Evolutionary conservation across 371 early-diverging fungal species (phyloP).

Genomic region (Choanephora cucurbitarum): DNA sequence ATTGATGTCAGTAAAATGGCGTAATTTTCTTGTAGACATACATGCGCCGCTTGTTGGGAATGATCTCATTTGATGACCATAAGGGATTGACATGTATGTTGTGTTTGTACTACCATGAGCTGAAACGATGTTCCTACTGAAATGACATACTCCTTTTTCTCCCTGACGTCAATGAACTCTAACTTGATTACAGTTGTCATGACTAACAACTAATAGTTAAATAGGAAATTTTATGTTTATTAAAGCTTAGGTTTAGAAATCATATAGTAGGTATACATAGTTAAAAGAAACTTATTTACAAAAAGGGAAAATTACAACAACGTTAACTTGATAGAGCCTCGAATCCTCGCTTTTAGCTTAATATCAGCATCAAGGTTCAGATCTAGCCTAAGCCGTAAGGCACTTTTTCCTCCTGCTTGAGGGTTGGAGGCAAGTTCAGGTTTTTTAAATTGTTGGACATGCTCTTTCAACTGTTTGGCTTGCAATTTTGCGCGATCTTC

Average conservation of each 20-base stretch:
- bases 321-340: slow-evolving; percentile 23
- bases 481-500: slow-evolving; percentile 7
- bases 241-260: neutral
- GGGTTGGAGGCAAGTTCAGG: slow-evolving; percentile 16
- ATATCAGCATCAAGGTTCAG: slow-evolving; percentile 30
- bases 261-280: neutral
- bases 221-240: too few species aligned
- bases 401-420: slow-evolving; percentile 6
- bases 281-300: neutral
- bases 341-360: slow-evolving; percentile 20
- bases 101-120: too few species aligned
- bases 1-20: too few species aligned
- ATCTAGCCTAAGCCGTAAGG: slow-evolving; percentile 22
- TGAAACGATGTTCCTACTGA: too few species aligned
- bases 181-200: too few species aligned
- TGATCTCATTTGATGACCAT: too few species aligned
- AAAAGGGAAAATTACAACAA: slow-evolving; percentile 10
- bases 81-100: too few species aligned
- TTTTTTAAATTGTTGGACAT: slow-evolving; percentile 2
- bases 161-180: too few species aligned
- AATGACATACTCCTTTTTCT: too few species aligned
- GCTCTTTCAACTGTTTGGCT: slow-evolving; percentile 7
- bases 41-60: too few species aligned
- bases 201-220: too few species aligned
- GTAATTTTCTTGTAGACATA: too few species aligned